Conservation (phyloP, 495 filamentous ascomycete species). For the Aspergillus homomorphus region DNA sequence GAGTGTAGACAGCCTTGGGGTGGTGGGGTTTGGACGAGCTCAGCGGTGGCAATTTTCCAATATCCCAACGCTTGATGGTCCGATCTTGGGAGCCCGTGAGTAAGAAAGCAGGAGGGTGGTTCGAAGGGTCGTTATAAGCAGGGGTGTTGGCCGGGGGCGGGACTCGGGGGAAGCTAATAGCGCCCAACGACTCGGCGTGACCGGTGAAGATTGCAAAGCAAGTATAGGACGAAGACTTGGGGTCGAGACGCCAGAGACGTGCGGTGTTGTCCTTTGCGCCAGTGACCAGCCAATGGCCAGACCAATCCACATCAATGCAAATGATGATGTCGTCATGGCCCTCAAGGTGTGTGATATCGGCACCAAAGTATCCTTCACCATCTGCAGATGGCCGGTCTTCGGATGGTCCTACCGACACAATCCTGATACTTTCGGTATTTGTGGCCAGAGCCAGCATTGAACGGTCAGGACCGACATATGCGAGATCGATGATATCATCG, state of each 20-base stretch:
- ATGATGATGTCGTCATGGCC: conserved; percentile 96
- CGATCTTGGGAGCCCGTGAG: conserved; percentile 91
- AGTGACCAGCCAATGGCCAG: conserved; percentile 92
- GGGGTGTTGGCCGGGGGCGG: conserved; percentile 61
- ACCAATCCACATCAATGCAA: conserved; percentile 91
- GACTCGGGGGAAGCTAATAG: conserved; percentile 73
- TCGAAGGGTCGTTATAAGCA: conserved; percentile 62
- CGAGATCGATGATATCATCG: conserved; percentile 93
- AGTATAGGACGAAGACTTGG: conserved; percentile 65
- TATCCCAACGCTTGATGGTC: conserved; percentile 89
- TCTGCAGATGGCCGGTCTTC: conserved; percentile 31
- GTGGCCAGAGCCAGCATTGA: conserved; percentile 87
- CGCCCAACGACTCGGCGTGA: conserved; percentile 93
- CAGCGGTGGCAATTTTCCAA: conserved; percentile 46
- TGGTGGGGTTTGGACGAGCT: conserved; percentile 38
- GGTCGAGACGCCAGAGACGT: conserved; percentile 86
- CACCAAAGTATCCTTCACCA: conserved; percentile 68
- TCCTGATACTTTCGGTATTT: conserved; percentile 87
- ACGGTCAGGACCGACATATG: conserved; percentile 73
- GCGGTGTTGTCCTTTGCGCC: conserved; percentile 96
- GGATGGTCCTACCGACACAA: conserved; percentile 63
- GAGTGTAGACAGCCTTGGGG: conserved; percentile 66
- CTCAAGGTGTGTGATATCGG: conserved; percentile 77
- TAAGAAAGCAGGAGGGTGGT: conserved; percentile 77
- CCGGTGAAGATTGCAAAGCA: conserved; percentile 81